Evolutionary conservation across 805 yeast species (phyloP).

Genomic region (Spencermartinsiella europaea): DNA sequence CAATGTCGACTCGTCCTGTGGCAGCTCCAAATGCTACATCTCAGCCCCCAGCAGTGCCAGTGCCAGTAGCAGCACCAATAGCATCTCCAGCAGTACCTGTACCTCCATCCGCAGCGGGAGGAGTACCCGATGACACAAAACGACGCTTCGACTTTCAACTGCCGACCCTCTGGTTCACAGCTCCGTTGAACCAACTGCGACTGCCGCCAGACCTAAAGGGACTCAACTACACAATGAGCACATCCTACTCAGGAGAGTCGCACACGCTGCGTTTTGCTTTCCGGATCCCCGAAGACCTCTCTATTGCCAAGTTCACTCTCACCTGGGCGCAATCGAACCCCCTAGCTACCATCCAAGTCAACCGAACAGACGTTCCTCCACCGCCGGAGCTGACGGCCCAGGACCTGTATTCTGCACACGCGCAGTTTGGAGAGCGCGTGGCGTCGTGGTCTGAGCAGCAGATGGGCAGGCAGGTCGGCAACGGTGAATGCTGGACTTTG

Average conservation of each 20-base stretch:
- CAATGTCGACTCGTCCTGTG: not conserved
- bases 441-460: constrained; percentile 34
- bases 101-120: constrained; percentile 4
- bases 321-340: constrained; percentile 32
- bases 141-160: constrained; percentile 21
- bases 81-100: constrained; percentile 2
- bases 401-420: constrained; percentile 25
- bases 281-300: constrained; percentile 29
- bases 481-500: constrained; percentile 40
- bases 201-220: constrained; percentile 27
- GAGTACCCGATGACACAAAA: not conserved
- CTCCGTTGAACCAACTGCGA: constrained; percentile 15
- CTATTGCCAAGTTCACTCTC: constrained; percentile 28
- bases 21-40: not conserved
- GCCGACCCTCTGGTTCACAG: constrained; percentile 23
- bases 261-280: constrained; percentile 23
- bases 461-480: constrained; percentile 30
- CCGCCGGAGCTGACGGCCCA: constrained; percentile 33
- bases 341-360: constrained; percentile 33
- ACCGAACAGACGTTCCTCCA: constrained; percentile 36
- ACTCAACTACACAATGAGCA: constrained; percentile 21
- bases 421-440: constrained; percentile 29
- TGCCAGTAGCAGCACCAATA: not conserved
- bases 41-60: not conserved
- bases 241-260: constrained; percentile 16